A percentile compares a stretch with the other conserved stretches of the same genome.
Evolutionary conservation across 2,329 filamentous ascomycete genomes (phyloP).

Genomic region (Exophiala sideris): DNA sequence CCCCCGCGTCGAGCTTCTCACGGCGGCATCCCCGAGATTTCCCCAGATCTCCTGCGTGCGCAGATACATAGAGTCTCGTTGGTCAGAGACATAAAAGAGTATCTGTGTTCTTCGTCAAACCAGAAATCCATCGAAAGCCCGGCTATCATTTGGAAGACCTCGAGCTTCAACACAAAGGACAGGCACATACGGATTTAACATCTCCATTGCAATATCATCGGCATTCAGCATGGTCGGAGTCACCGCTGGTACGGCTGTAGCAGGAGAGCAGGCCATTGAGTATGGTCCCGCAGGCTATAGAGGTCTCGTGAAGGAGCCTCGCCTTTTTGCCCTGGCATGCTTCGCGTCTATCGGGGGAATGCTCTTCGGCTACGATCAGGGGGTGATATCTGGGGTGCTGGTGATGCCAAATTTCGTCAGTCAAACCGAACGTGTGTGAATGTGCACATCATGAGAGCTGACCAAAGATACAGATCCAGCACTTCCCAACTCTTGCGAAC

Average conservation of each 20-base stretch:
- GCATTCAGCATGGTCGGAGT: neutral
- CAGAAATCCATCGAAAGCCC: too few species aligned
- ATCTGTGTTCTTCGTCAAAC: too few species aligned
- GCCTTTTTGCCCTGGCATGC: neutral
- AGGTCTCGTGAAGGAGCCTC: neutral
- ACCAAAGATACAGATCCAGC: neutral
- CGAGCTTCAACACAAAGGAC: too few species aligned
- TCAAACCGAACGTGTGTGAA: conserved; percentile 40
- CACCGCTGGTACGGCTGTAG: neutral
- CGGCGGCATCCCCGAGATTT: too few species aligned
- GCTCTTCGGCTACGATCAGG: conserved; percentile 51
- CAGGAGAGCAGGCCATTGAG: neutral
- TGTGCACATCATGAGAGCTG: conserved; percentile 40
- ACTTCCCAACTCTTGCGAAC: conserved; percentile 45
- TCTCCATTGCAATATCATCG: too few species aligned
- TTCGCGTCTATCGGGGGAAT: conserved; percentile 44
- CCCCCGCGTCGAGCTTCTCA: too few species aligned
- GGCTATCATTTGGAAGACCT: too few species aligned
- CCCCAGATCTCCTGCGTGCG: too few species aligned
- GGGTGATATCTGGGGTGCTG: conserved; percentile 48
- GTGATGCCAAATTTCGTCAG: conserved; percentile 47
- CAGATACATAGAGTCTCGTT: too few species aligned
- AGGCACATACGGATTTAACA: too few species aligned
- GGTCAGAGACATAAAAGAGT: too few species aligned
- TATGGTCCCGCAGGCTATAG: neutral